A percentile compares a stretch with the other conserved stretches of the same genome.
phyloP scores from a whole-genome alignment of 2,329 filamentous ascomycete genomes.

The Calonectria pteridis region DNA sequence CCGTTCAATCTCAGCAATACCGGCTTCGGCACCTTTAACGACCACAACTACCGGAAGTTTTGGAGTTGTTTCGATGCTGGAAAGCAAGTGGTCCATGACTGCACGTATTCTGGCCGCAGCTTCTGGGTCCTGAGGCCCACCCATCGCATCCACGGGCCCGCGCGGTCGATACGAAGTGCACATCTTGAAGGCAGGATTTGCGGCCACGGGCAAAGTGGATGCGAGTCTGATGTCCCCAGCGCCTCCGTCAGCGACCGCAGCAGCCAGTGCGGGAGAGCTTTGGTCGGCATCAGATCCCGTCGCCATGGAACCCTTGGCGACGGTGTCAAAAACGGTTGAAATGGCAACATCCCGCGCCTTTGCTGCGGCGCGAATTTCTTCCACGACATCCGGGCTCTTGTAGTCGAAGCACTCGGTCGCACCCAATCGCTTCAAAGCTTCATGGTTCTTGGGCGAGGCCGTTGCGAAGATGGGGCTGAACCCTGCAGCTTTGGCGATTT shows the following conservation, averaged over 20 bases:
- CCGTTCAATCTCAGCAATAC: not conserved
- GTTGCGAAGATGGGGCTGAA: constrained; percentile 49
- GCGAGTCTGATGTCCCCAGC: not conserved
- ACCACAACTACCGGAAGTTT: not conserved
- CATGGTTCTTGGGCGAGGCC: constrained; percentile 47
- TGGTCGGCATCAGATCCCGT: not conserved
- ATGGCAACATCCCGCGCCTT: not conserved
- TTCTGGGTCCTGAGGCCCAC: not conserved
- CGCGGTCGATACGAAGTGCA: not conserved
- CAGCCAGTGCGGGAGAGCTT: not conserved
- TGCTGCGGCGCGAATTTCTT: constrained; percentile 8
- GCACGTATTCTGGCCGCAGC: not conserved
- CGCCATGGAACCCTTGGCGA: not conserved
- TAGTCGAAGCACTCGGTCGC: constrained; percentile 54
- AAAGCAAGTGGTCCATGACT: not conserved
- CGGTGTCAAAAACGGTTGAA: constrained; percentile 8
- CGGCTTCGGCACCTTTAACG: not conserved
- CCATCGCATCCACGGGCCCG: not conserved
- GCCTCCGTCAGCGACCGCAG: not conserved
- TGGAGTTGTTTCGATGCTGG: not conserved
- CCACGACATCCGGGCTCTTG: not conserved
- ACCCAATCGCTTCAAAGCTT: constrained; percentile 47
- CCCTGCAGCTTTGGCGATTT: constrained; percentile 50
- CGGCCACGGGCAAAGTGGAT: not conserved
- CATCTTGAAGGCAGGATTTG: not conserved